These are phyloP conservation scores for Suhomyces coccinellae DNA, from an alignment of 1,139 yeast species.

Conservation along the genomic window DNA sequence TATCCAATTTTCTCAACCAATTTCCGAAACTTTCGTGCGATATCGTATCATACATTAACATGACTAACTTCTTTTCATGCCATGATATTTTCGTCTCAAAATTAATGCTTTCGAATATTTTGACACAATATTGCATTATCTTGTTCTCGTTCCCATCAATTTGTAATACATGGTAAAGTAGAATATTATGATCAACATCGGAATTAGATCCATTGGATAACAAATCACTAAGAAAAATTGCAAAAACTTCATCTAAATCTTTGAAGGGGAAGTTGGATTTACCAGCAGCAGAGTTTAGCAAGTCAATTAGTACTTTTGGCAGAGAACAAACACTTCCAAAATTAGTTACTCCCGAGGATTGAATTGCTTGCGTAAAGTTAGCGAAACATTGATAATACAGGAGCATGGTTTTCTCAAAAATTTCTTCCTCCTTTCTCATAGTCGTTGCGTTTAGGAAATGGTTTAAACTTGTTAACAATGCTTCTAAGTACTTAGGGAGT, in stretches of 20 bases:
- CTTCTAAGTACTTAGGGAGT: not conserved
- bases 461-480: constrained; percentile 1
- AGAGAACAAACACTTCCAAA: not conserved
- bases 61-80: constrained; percentile 4
- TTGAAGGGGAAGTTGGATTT: too few species aligned
- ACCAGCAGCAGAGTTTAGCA: not conserved
- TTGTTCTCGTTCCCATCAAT: constrained; percentile 2
- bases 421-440: constrained; percentile 3
- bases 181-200: constrained; percentile 15
- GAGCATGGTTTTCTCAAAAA: constrained; percentile 12
- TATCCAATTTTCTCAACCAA: constrained; percentile 11
- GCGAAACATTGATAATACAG: constrained; percentile 16
- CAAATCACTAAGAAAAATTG: not conserved
- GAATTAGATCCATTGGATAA: not conserved
- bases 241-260: not conserved
- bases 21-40: constrained; percentile 20
- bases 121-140: constrained; percentile 11
- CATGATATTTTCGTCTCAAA: constrained; percentile 8
- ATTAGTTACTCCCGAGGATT: not conserved
- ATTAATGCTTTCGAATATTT: constrained; percentile 10
- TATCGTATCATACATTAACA: constrained; percentile 12
- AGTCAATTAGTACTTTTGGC: not conserved
- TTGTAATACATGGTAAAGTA: constrained; percentile 9
- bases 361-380: constrained; percentile 6
- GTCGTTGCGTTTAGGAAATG: not conserved